Evolutionary conservation across 768 basidiomycete genomes (phyloP).

Genomic region (Tylopilus vinaceipallidus): DNA sequence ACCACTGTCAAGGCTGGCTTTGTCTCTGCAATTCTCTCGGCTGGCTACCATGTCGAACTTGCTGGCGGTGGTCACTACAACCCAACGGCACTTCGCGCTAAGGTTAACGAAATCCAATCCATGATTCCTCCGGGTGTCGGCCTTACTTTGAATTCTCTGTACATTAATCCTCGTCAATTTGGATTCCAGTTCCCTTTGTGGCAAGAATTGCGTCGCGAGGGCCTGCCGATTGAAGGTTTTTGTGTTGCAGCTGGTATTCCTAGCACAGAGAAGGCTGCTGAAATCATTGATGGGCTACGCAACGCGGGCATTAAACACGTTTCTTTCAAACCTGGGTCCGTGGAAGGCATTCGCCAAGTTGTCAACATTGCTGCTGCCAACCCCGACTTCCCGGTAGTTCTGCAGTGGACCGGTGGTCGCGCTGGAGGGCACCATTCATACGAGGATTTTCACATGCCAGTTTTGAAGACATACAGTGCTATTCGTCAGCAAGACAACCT

Average conservation of each 20-base stretch:
- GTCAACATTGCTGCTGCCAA: slow-evolving; percentile 93
- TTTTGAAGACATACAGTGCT: slow-evolving; percentile 83
- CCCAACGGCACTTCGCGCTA: slow-evolving; percentile 79
- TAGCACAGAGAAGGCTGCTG: slow-evolving; percentile 92
- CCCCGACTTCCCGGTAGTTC: slow-evolving; percentile 93
- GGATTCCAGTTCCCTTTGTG: slow-evolving; percentile 96
- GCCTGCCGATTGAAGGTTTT: slow-evolving; percentile 96
- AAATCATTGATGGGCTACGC: slow-evolving; percentile 86
- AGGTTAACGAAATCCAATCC: slow-evolving; percentile 89
- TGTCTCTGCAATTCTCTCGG: slow-evolving; percentile 87
- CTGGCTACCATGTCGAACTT: slow-evolving; percentile 95
- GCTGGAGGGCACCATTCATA: slow-evolving; percentile 98
- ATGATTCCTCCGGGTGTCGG: slow-evolving; percentile 87
- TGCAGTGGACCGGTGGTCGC: slow-evolving; percentile 99
- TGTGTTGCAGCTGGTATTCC: slow-evolving; percentile 98
- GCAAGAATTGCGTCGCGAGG: slow-evolving; percentile 96
- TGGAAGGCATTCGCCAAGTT: slow-evolving; percentile 97
- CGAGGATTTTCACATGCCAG: slow-evolving; percentile 98
- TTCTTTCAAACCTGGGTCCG: slow-evolving; percentile 96
- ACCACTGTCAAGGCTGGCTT: slow-evolving; percentile 95
- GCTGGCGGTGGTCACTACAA: slow-evolving; percentile 99
- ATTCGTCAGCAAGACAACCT: slow-evolving; percentile 92
- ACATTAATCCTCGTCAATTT: slow-evolving; percentile 98
- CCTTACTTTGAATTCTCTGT: slow-evolving; percentile 90
- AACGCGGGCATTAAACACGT: slow-evolving; percentile 91